These are phyloP conservation scores for Mycena sanguinolenta DNA, from an alignment of 768 basidiomycete species.

Conservation along the genomic window DNA sequence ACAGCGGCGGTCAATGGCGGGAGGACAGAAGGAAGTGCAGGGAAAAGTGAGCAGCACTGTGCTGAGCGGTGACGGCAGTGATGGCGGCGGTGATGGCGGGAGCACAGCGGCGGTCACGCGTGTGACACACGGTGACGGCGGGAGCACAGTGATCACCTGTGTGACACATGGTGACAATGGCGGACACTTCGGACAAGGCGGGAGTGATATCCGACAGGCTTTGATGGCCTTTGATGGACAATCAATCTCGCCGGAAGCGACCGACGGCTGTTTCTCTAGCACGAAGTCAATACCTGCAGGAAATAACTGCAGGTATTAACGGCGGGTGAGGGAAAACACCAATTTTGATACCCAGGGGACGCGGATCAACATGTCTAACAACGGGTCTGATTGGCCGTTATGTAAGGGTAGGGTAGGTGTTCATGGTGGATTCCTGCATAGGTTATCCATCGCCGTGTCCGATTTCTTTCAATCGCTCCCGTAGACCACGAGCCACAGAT, in stretches of 20 bases:
- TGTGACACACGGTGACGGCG: neutral
- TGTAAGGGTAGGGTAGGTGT: neutral
- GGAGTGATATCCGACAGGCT: neutral
- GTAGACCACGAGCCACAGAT: too few species aligned
- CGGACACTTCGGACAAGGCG: neutral
- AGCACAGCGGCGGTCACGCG: too few species aligned
- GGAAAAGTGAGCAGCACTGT: too few species aligned
- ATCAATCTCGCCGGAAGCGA: neutral
- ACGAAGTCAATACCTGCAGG: neutral
- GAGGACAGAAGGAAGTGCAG: too few species aligned
- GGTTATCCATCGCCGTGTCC: too few species aligned
- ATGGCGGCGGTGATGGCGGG: too few species aligned
- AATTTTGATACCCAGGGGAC: neutral
- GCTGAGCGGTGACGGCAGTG: too few species aligned
- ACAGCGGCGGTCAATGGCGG: too few species aligned
- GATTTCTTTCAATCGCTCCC: too few species aligned
- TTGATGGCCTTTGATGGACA: neutral
- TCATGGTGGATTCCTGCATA: too few species aligned
- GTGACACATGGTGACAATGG: neutral
- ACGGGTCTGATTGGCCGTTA: neutral
- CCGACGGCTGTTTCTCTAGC: neutral
- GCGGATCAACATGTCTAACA: neutral
- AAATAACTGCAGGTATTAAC: neutral
- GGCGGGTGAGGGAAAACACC: neutral
- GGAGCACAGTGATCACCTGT: neutral